Base-by-base conservation (phyloP, 164 flowering plant species). In the Santalum album region DNA sequence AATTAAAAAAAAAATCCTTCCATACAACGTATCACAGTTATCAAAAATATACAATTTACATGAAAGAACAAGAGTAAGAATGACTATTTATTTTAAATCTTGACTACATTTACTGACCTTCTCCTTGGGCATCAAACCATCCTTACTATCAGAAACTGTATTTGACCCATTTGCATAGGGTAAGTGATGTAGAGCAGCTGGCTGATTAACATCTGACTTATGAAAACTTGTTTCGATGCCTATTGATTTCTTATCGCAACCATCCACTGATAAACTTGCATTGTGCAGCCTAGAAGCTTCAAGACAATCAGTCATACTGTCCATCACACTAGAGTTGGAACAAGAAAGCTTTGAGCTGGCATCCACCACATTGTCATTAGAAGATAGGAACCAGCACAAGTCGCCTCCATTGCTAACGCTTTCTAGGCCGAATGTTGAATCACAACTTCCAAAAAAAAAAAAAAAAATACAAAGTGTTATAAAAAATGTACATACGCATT, bases 351-450 rank as follows among this genome's bases (percentile, higher is more conserved):
- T 69, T 38, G 66, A 60, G 48, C 60, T 70, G 7, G 71, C 49
- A 45, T 72, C 72, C 24, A 63, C 25, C 34, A 64, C 73, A 68
- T 77, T 81, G 56, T 71, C 76, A 67, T 55, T 72, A 12, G 87
- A 65, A 51, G 87, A 63, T 51, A 86, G 66, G 62, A 87, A 71
- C 94, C 90, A 87, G 49, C 75, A 63, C 42, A 81, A 25, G 2
- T 76, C 90, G 43, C 74, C 82, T 42, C 70, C 83, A 63, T 74
- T 73, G 56, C 66, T 64, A 38, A 67, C 57, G 59, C 57, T 62
- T 25, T 73, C 88, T 52, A 78, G 60, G 49, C 86, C 84, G 65
- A 74, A 79, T 44, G 85, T 77, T 44, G 87, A 79, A 70, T 89
- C 96, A 66, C 91, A 83, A 62, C 66, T 82, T 68, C 96, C 84